Evolutionary conservation across 768 basidiomycete genomes (phyloP).

Genomic region (Trametes punicea): DNA sequence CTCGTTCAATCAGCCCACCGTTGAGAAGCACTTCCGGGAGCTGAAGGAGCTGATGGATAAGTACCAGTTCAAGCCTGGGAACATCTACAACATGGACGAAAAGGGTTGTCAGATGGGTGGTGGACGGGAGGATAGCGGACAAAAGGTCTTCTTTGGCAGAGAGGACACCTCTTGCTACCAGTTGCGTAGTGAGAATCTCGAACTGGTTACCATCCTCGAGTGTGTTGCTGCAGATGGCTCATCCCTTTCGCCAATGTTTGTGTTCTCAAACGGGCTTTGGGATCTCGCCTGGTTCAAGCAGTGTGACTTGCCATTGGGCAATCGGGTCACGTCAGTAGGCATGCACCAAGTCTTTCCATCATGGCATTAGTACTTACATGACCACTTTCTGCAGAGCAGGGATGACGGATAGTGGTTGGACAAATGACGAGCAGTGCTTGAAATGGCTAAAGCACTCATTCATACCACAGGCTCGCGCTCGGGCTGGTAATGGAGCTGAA

Average conservation of each 20-base stretch:
- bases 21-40: background rate
- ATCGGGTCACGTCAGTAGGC: background rate
- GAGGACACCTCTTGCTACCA: slow-evolving; percentile 21
- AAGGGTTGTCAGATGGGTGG: slow-evolving; percentile 23
- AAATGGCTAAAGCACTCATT: slow-evolving; percentile 40
- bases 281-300: background rate
- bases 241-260: slow-evolving; percentile 34
- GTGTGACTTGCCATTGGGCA: background rate
- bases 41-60: background rate
- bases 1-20: background rate
- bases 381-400: slow-evolving; percentile 29
- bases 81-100: slow-evolving; percentile 23
- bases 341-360: too few relatives aligned
- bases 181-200: slow-evolving; percentile 32
- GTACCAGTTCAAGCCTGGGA: slow-evolving; percentile 4
- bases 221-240: slow-evolving; percentile 39
- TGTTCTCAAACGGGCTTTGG: slow-evolving; percentile 30
- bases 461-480: slow-evolving; percentile 35
- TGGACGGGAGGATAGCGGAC: background rate
- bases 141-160: slow-evolving; percentile 14
- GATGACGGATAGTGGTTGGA: slow-evolving; percentile 41
- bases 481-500: slow-evolving; percentile 14
- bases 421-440: slow-evolving; percentile 30
- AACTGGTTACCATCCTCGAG: slow-evolving; percentile 46
- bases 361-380: too few relatives aligned